Evolutionary conservation across 331 rosid genomes (phyloP), one percentile per base, ranked within the genome.

Genomic region (Acacia concinna): DNA sequence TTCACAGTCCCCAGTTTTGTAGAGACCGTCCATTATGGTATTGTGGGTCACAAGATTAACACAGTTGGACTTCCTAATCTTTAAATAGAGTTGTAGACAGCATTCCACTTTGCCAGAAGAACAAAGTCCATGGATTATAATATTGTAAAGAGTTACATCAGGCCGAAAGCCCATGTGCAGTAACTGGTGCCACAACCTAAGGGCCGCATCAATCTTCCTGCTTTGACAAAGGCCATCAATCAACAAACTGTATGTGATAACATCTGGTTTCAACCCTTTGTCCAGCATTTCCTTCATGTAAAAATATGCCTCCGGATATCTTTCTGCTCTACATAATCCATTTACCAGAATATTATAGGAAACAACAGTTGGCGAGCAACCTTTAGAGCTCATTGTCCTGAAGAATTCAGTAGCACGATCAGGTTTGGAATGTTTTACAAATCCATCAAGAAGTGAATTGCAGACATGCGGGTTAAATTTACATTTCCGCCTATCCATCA

Each of bases 1-100:
- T 71, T 69, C 80, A 75, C 84, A 93, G 78, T 93, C 86, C 84
- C 91, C 85, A 68, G 79, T 84, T 82, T 88, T 91, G 87, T 87
- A 89, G 82, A 91, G 87, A 4, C 99, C 99, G 73, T 90, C 92
- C 96, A 96, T 90, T 47, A 93, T 79, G 81, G 97, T 93, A 86
- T 96, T 96, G 79, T 91, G 84, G 3, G 94, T 91, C 37, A 90
- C 93, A 79, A 93, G 92, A 86, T 91, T 89, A 49, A 76, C 71
- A 75, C 85, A 85, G 51, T 82, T 84, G 84, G 72, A 79, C 63
- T 72, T 78, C 82, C 78, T 74, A 88, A 93, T 89, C 79, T 70
- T 83, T 51, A 82, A 84, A 93, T 84, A 96, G 71, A 93, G 83
- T 84, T 82, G 88, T 86, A 90, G 43, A 64, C 97, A 98, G 70